Conservation (phyloP, 129 eudicot species). For the Flaveria brownii region DNA sequence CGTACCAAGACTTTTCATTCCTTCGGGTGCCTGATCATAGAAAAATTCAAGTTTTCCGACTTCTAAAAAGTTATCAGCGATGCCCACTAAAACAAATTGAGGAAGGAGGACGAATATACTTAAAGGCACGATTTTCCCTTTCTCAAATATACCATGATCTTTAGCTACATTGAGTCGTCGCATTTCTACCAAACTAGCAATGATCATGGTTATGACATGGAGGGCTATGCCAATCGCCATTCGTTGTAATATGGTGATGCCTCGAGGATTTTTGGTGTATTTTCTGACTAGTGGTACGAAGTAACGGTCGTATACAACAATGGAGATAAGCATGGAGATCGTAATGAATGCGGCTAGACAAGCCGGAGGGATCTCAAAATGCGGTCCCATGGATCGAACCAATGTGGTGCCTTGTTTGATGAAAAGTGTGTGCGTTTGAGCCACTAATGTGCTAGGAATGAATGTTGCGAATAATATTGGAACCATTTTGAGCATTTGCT, state of each 20-base stretch:
- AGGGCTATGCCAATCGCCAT: slow-evolving; percentile 55
- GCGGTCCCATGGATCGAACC: slow-evolving; percentile 44
- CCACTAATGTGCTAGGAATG: slow-evolving; percentile 44
- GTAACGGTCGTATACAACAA: slow-evolving; percentile 50
- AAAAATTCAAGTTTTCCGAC: slow-evolving; percentile 58
- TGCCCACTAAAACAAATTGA: slow-evolving; percentile 47
- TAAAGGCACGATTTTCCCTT: slow-evolving; percentile 40
- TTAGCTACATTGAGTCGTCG: slow-evolving; percentile 35
- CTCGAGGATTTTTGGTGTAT: slow-evolving; percentile 56
- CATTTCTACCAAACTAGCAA: slow-evolving; percentile 46
- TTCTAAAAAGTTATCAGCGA: slow-evolving; percentile 47
- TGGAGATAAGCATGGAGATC: slow-evolving; percentile 43
- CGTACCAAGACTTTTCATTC: slow-evolving; percentile 37
- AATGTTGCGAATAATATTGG: slow-evolving; percentile 45
- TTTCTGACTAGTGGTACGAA: slow-evolving; percentile 37
- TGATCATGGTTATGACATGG: slow-evolving; percentile 42
- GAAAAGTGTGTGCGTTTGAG: slow-evolving; percentile 50
- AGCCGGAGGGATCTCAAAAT: slow-evolving; percentile 60
- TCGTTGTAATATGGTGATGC: slow-evolving; percentile 59
- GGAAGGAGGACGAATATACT: slow-evolving; percentile 59
- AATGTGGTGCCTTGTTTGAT: slow-evolving; percentile 61
- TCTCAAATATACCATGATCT: slow-evolving; percentile 32
- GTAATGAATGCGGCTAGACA: slow-evolving; percentile 56
- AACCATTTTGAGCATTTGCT: slow-evolving; percentile 55
- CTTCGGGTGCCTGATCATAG: slow-evolving; percentile 38